Conservation (phyloP, 805 yeast genomes). For the Barnettozyma pratensis region DNA sequence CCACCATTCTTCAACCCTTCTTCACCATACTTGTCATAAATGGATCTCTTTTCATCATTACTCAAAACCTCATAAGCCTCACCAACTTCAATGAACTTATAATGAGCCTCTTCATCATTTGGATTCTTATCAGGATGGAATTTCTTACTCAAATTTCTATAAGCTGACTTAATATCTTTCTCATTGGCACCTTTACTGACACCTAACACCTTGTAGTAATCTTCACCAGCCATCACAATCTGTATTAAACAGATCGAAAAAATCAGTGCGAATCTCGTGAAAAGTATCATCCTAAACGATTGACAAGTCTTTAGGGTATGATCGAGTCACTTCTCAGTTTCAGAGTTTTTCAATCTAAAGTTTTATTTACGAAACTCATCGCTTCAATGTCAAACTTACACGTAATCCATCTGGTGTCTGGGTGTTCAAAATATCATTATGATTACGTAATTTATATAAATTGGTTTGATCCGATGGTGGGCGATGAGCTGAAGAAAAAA, state of each 20-base stretch:
- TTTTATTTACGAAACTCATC: neutral
- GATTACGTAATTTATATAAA: neutral
- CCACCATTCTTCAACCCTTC: slow-evolving; percentile 67
- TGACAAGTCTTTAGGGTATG: neutral
- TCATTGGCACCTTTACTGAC: slow-evolving; percentile 65
- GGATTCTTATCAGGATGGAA: slow-evolving; percentile 95
- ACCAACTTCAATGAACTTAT: slow-evolving; percentile 83
- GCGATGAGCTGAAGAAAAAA: slow-evolving; percentile 7
- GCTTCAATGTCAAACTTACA: neutral
- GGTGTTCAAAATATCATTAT: neutral
- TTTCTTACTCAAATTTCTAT: slow-evolving; percentile 73
- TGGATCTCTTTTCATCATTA: slow-evolving; percentile 60
- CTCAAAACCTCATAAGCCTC: slow-evolving; percentile 87
- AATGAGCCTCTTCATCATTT: slow-evolving; percentile 75
- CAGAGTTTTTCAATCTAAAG: no score
- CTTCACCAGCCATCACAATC: slow-evolving; percentile 29
- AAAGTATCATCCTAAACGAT: slow-evolving; percentile 1
- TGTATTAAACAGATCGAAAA: slow-evolving; percentile 2
- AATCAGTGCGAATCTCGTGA: slow-evolving; percentile 1
- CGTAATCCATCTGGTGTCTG: slow-evolving; percentile 4
- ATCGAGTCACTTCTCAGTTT: no score
- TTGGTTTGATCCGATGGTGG: slow-evolving; percentile 1
- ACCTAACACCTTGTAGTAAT: slow-evolving; percentile 63
- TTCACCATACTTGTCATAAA: slow-evolving; percentile 74
- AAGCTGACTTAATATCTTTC: slow-evolving; percentile 79